Evolutionary conservation across 768 basidiomycete genomes (phyloP).

Genomic region (Leccinum subtestaceum): DNA sequence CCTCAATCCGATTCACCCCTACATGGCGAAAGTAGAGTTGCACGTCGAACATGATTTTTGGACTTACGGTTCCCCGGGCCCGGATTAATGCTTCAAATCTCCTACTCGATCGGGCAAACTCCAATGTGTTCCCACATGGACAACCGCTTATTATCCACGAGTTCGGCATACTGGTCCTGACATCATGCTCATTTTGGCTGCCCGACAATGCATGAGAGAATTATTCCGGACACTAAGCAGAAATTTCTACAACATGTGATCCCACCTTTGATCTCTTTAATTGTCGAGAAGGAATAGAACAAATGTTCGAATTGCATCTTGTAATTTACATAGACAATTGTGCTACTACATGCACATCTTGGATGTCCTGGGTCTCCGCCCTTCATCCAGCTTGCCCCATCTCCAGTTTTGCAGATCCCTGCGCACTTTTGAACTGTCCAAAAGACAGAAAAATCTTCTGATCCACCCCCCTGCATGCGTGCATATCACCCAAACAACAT

Average conservation of each 20-base stretch:
- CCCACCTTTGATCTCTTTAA: no score
- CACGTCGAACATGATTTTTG: not conserved
- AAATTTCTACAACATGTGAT: no score
- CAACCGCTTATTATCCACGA: conserved; percentile 24
- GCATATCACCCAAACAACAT: conserved; percentile 59
- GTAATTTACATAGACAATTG: not conserved
- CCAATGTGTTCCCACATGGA: no score
- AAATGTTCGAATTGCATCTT: not conserved
- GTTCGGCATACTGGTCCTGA: conserved; percentile 22
- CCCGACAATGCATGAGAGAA: no score
- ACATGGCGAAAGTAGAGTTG: not conserved
- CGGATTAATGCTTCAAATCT: not conserved
- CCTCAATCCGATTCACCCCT: not conserved
- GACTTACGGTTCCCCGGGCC: not conserved
- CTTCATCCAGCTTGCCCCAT: not conserved
- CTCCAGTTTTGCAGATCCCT: not conserved
- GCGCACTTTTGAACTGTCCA: not conserved
- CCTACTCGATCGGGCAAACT: not conserved
- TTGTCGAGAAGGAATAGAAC: not conserved
- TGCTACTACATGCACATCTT: conserved; percentile 1
- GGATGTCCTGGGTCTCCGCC: not conserved
- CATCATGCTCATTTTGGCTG: no score
- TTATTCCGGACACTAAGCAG: not conserved
- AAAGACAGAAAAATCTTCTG: not conserved
- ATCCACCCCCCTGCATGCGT: not conserved